Evolutionary conservation across 257 asterid genomes (phyloP), one percentile per base, ranked within the genome.

Genomic region (Perilla frutescens): DNA sequence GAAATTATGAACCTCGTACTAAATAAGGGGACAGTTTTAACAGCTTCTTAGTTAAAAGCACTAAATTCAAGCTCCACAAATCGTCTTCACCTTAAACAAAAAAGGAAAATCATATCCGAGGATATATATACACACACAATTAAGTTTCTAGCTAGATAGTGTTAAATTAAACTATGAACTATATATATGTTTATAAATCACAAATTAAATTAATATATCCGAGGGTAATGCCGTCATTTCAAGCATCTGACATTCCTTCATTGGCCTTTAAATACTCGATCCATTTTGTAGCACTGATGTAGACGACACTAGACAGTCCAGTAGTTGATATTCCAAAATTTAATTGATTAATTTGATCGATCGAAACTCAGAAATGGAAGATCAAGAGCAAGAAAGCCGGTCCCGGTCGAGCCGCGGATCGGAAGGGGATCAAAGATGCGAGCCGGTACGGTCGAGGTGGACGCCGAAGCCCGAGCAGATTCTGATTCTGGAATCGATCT

Each of bases 391-490:
- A 59, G 81, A 54, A 9, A 29, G 3, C 53, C 34, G 43, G 29
- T 10, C 74, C 15, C 26, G 56, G 56, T 6, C 4, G 37, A 34
- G 4, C 37, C 62, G 41, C 13, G 68, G 66, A 60, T 15, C 73
- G 7, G 77, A 57, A 12, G 36, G 62, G 9, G 81, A 31, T 3
- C 66, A 67, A 44, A 68, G 79, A 34, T 76, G 60, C 49, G 90
- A 87, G 81, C 84, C 89, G 9, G 95, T 84, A 0, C 74, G 96
- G 70, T 85, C 91, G 1, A 77, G 92, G 40, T 88, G 96, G 96
- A 85, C 90, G 14, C 96, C 96, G 12, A 91, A 84, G 59, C 97
- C 97, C 1, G 97, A 91, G 68, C 97, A 91, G 77, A 91, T 89
- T 74, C 87, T 85, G 11, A 87, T 89, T 13, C 96, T 91, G 5